Evolutionary conservation across 2,329 filamentous ascomycete species (phyloP).

Genomic region (Ophiostoma populinum): DNA sequence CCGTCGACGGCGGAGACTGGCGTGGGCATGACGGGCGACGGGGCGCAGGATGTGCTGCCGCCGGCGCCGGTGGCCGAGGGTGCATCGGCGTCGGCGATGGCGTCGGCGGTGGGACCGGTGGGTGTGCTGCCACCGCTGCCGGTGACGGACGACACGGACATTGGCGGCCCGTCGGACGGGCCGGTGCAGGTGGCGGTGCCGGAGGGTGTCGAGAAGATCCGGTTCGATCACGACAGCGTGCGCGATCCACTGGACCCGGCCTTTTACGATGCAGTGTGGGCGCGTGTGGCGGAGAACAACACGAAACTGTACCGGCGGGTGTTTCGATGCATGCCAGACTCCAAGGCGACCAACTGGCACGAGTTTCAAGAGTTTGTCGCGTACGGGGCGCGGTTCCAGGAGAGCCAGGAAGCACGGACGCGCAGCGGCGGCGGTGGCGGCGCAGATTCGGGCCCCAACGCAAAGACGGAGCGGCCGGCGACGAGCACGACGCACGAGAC

Average conservation of each 20-base stretch:
- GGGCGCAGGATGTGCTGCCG: slow-evolving; percentile 32
- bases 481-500: too few species aligned
- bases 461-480: slow-evolving; percentile 2
- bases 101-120: too few species aligned
- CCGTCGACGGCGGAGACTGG: too few species aligned
- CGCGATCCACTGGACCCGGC: slow-evolving; percentile 64
- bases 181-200: too few species aligned
- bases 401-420: slow-evolving; percentile 42
- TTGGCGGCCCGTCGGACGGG: slow-evolving; percentile 45
- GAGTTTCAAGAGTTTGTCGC: slow-evolving; percentile 74
- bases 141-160: slow-evolving; percentile 60
- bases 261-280: slow-evolving; percentile 84
- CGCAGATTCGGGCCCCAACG: slow-evolving; percentile 3
- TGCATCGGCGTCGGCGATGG: slow-evolving; percentile 17
- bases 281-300: slow-evolving; percentile 76
- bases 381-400: slow-evolving; percentile 63
- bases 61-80: slow-evolving; percentile 29
- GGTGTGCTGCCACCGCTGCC: slow-evolving; percentile 58
- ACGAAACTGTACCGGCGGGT: slow-evolving; percentile 86
- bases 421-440: slow-evolving; percentile 29
- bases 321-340: slow-evolving; percentile 95
- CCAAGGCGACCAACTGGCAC: slow-evolving; percentile 80
- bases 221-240: slow-evolving; percentile 93
- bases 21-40: too few species aligned
- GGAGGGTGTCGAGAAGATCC: too few species aligned